A percentile compares a stretch with the other conserved stretches of the same genome.
Evolutionary conservation across 192 early-diverging fungal species (phyloP).

Genomic region (Martensiomyces pterosporus): DNA sequence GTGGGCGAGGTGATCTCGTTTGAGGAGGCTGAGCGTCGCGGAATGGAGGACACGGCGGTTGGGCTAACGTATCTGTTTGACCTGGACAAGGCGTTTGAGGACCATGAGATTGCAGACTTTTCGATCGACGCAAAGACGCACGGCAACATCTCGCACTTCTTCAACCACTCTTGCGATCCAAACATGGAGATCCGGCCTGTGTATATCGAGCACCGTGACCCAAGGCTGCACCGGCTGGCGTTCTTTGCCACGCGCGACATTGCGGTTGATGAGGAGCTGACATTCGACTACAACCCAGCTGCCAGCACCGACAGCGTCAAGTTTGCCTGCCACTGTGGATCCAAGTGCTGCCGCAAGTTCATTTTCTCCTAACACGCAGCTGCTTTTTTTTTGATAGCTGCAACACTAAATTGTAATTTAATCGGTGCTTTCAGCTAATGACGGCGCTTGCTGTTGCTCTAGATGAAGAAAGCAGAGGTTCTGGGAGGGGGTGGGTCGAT

Average conservation of each 20-base stretch:
- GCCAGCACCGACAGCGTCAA: conserved; percentile 2
- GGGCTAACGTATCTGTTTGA: conserved; percentile 64
- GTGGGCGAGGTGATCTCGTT: conserved; percentile 89
- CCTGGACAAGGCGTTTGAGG: conserved; percentile 65
- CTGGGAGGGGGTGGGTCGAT: no score
- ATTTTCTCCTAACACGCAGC: conserved; percentile 21
- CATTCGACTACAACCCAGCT: conserved; percentile 96
- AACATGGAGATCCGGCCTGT: conserved; percentile 61
- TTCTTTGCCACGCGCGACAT: conserved; percentile 84
- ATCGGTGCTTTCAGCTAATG: conserved; percentile 3
- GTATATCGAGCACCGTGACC: conserved; percentile 78
- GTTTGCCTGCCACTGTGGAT: conserved; percentile 28
- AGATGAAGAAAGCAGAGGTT: background rate
- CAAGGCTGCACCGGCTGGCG: conserved; percentile 76
- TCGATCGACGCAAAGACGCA: conserved; percentile 89
- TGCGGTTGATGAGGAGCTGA: conserved; percentile 75
- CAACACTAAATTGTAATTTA: background rate
- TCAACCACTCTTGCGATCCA: conserved; percentile 96
- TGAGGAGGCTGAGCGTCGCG: conserved; percentile 71
- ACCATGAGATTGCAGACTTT: conserved; percentile 91
- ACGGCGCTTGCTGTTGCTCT: conserved; percentile 1
- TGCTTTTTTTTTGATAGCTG: conserved; percentile 3
- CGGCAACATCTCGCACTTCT: conserved; percentile 93
- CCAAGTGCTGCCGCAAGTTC: conserved; percentile 15
- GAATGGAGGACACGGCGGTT: conserved; percentile 8